Evolutionary conservation across 2,329 filamentous ascomycete species (phyloP).

Genomic region (Blastomyces parvus): DNA sequence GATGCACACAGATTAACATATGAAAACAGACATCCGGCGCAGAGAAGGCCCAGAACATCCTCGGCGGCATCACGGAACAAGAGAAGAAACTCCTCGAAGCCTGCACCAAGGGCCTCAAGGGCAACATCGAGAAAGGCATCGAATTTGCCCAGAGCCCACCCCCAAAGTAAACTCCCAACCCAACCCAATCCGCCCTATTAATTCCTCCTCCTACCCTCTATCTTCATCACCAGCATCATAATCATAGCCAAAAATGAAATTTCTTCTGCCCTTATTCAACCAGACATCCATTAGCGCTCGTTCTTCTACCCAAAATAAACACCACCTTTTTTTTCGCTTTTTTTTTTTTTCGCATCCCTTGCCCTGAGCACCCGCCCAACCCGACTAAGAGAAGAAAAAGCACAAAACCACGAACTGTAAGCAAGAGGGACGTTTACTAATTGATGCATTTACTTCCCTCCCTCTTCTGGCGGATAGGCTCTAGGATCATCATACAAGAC

Average conservation of each 20-base stretch:
- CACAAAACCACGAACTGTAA: background rate
- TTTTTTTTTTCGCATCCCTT: background rate
- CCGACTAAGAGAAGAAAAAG: background rate
- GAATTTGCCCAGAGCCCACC: constrained; percentile 80
- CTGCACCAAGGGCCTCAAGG: constrained; percentile 67
- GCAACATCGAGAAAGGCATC: constrained; percentile 91
- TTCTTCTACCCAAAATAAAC: background rate
- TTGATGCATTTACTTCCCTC: constrained; percentile 1
- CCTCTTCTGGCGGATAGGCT: constrained; percentile 5
- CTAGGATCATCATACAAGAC: background rate
- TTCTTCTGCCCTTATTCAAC: background rate
- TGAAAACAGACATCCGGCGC: constrained; percentile 61
- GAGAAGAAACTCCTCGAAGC: constrained; percentile 80
- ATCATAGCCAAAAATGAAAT: background rate
- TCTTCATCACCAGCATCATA: background rate
- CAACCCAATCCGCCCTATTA: constrained; percentile 12
- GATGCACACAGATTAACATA: background rate
- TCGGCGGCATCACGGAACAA: constrained; percentile 67
- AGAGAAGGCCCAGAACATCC: constrained; percentile 74
- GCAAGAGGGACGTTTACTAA: background rate
- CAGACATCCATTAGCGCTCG: background rate
- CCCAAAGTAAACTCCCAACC: constrained; percentile 62
- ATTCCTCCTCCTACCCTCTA: constrained; percentile 2
- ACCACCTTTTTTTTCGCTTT: background rate
- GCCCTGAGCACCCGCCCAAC: background rate